Base-by-base conservation (phyloP, 768 basidiomycete genomes). In the Collybia mongolica region DNA sequence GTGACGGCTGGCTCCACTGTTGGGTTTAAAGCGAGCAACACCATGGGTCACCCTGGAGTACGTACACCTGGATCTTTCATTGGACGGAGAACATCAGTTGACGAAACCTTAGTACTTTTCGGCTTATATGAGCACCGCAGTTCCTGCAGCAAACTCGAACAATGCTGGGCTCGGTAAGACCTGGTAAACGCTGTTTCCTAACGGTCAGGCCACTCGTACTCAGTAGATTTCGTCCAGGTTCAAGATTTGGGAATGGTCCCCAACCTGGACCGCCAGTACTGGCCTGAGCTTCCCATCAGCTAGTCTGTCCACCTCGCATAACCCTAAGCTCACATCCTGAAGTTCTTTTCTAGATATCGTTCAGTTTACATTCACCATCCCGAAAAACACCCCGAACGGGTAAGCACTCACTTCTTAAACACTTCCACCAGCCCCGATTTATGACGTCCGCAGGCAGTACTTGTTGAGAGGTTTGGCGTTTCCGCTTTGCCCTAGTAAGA, bases 231-330 rank as follows among this genome's bases (percentile, higher is more conserved):
- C 6, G 2, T 22, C n/a, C 14, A 66, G 63, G 65, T 74, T 74
- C 65, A 74, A 75, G 65, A 67, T 74, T 44, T 74, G 70, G 67
- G 67, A 76, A 55, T 68, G 66, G 63, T 51, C 65, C 6, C 69
- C 67, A 12, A 53, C 52, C 12, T 70, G 54, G 51, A 58, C 63
- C 2, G 26, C 66, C 17, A 63, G 60, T 39, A 66, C 66, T 6
- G 67, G 66, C 26, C 54, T 69, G 20, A 53, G 60, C 14, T 69
- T 69, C 40, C 56, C 59, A 41, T 67, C 68, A 8, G 54, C 54
- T 44, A 66, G 66, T 66, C 39, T 35, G 65, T 51, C 15, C 22
- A 6, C 19, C 23, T 12, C n/a, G 15, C 35, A 23, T 5, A 28
- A 6, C n/a, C 17, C 47, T 17, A 15, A 24, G 38, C 1, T 36